phyloP scores from a whole-genome alignment of 176 grass and related monocot species.

The Oryza officinalis region DNA sequence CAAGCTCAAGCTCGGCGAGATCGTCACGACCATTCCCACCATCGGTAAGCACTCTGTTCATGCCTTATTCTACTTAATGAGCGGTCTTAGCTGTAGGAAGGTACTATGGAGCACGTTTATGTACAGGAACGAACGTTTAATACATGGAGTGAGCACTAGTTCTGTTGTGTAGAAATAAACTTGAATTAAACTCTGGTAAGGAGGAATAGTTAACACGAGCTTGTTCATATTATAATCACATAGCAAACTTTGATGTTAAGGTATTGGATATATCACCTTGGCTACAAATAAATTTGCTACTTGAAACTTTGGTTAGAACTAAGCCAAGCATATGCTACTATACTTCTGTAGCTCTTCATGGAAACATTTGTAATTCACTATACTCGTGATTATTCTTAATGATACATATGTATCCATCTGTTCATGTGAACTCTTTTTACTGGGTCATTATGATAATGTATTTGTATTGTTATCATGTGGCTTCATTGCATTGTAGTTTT shows the following conservation, averaged over 20 bases:
- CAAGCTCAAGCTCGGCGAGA: conserved; percentile 91
- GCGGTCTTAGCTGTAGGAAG: not conserved
- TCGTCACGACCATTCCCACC: conserved; percentile 88
- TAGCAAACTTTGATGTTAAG: not conserved
- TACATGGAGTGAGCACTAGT: not conserved
- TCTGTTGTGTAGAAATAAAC: not conserved
- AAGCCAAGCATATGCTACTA: not conserved
- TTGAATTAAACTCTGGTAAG: not conserved
- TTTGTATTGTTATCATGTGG: not conserved
- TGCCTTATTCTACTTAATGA: not conserved
- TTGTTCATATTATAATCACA: not conserved
- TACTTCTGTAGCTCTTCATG: not conserved
- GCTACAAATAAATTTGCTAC: not conserved
- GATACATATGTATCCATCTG: not conserved
- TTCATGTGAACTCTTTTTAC: not conserved
- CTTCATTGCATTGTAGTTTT: not conserved
- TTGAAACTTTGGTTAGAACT: not conserved
- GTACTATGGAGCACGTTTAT: not conserved
- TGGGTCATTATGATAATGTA: not conserved
- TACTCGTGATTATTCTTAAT: conserved; percentile 2
- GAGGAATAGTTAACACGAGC: not conserved
- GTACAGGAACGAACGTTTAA: not conserved
- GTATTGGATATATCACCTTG: conserved; percentile 13
- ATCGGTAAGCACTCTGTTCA: conserved; percentile 55
- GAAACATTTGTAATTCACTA: not conserved